Evolutionary conservation across 2,329 filamentous ascomycete species (phyloP), one percentile per base, ranked within the genome.

Genomic region (Didymella pomorum): DNA sequence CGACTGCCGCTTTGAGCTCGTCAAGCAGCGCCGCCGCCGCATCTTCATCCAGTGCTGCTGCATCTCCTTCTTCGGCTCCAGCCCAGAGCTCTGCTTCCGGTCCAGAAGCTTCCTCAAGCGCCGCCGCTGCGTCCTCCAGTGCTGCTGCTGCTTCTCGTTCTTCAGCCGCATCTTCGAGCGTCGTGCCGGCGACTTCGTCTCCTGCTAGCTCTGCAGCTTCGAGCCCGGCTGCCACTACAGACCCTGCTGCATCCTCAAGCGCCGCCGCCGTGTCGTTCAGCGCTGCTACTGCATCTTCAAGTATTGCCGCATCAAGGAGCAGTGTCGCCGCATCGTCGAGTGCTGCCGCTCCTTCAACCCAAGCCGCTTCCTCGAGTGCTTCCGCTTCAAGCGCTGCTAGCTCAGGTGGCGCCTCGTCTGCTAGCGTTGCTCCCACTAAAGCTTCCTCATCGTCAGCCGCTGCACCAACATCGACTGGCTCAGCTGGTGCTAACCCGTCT

Each of bases 71-170:
- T 8, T 35, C 37, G 2, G 37, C 37, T 5, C 43, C 49, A 16
- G 31, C 56, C 31, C 42, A 29, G 14, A 48, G 45, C 37, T 39
- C 56, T 4, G 26, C 35, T 14, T 47, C 50, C 2, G 28, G 35
- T 16, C 8, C 52, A 11, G 44, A 28, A 14, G 26, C n/a, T 5
- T 23, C 44, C 20, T 47, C 28, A 23, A 56, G 35, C 46, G 21
- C 29, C n/a, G 31, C 46, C 23, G 23, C 51, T 18, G 37, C 46
- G 20, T 20, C 54, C 16, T 41, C 53, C 11, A 56, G 39, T 16
- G 42, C 58, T 25, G 31, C 58, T 25, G 31, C 46, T n/a, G 26
- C 41, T 53, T 33, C 46, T n/a, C n/a, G 39, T 9, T 20, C n/a
- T 42, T 4, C 39, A 2, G 39, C 20, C 18, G 20, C 46, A 11